These are phyloP conservation scores for Lasiodiplodia sp. DNA, from an alignment of 2,329 filamentous ascomycete species.

Conservation along the genomic window DNA sequence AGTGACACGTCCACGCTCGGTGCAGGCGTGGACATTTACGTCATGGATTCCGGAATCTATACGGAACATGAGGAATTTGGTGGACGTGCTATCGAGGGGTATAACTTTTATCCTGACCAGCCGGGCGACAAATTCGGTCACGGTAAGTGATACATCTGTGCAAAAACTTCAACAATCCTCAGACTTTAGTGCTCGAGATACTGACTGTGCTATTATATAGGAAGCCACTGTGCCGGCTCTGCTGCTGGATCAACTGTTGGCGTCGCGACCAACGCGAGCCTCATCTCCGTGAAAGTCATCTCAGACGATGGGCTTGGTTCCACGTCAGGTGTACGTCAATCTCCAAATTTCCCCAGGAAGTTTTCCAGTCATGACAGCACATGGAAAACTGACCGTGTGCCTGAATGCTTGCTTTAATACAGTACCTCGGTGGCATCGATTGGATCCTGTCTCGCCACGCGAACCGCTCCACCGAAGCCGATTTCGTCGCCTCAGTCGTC, in stretches of 20 bases:
- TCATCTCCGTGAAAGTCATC: slow-evolving; percentile 48
- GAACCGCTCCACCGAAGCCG: slow-evolving; percentile 44
- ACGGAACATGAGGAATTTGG: slow-evolving; percentile 40
- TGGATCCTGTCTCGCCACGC: slow-evolving; percentile 44
- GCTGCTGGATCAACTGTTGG: slow-evolving; percentile 44
- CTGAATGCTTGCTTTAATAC: slow-evolving; percentile 25
- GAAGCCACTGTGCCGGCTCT: slow-evolving; percentile 46
- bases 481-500: slow-evolving; percentile 41
- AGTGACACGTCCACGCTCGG: slow-evolving; percentile 7
- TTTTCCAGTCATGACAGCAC: background rate
- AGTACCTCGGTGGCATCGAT: slow-evolving; percentile 49
- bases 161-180: background rate
- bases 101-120: slow-evolving; percentile 45
- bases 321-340: slow-evolving; percentile 3
- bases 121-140: slow-evolving; percentile 48
- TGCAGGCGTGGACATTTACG: slow-evolving; percentile 56
- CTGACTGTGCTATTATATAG: slow-evolving; percentile 29
- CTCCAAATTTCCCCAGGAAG: slow-evolving; percentile 10
- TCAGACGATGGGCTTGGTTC: slow-evolving; percentile 43
- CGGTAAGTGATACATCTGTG: slow-evolving; percentile 24
- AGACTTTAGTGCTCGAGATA: too few relatives aligned
- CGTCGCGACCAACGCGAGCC: slow-evolving; percentile 45
- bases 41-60: slow-evolving; percentile 48
- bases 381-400: background rate
- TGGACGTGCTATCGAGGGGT: slow-evolving; percentile 38